Evolutionary conservation across 2,329 filamentous ascomycete genomes (phyloP), one percentile per base, ranked within the genome.

Genomic region (Aspergillus versicolor): DNA sequence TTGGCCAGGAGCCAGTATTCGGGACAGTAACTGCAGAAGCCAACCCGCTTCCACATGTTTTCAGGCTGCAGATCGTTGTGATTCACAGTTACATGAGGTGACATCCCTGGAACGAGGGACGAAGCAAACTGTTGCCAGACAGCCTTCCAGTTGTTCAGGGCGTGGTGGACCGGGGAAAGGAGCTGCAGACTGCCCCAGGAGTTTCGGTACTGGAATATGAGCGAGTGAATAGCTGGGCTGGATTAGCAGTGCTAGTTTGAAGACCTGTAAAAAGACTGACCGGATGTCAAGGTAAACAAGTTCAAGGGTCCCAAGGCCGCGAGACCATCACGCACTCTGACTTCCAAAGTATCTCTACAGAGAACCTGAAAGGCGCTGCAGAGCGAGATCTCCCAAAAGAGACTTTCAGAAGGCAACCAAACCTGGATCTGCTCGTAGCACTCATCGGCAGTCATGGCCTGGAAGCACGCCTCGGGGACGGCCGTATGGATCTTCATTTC

Each of bases 401-500:
- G 37, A 30, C 61, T 62, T 19, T 49, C 47, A 9, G 46, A n/a
- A 0, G 65, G 65, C 2, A 66, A 43, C 19, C 51, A 58, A 5
- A 54, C 15, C 40, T 59, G 61, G 9, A 66, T 61, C 13, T 55
- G 56, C 15, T 61, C 53, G 43, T 62, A 59, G 40, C 73, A 77
- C 27, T 70, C 57, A 17, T 70, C 66, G 4, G 69, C 65, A 0
- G 69, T 68, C 1, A 50, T 11, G 3, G 74, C 74, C 56, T 77
- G 73, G 55, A 77, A 76, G 57, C 73, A 76, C 3, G 66, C 58
- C 59, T 76, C 75, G 0, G 73, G 67, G 12, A 61, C 63, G 9
- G 70, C 70, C 62, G 73, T 63, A 44, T 71, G 65, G 62, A 75
- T 73, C 32, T 65, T 72, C 71, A 76, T 72, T 56, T 77, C 75